Conservation (phyloP, 148 eudicot species). For the Spergularia bocconei region DNA sequence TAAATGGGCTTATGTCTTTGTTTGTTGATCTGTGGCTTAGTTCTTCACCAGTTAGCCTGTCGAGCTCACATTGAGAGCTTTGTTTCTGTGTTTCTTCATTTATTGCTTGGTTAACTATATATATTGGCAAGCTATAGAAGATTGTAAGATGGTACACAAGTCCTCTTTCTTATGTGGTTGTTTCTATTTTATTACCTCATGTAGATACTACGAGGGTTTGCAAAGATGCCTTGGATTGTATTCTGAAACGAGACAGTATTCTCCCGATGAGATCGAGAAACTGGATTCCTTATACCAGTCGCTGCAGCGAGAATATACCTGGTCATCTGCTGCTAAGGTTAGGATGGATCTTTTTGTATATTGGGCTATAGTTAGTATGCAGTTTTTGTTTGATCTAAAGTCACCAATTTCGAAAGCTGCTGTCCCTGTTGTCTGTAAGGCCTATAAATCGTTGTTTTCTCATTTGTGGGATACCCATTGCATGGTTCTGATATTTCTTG, state of each 20-base stretch:
- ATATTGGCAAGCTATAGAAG: not conserved
- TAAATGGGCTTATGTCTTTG: too few relatives aligned
- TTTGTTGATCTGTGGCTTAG: too few relatives aligned
- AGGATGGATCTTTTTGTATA: not conserved
- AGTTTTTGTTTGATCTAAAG: not conserved
- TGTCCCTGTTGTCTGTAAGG: not conserved
- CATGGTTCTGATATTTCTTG: not conserved
- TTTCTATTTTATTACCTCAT: not conserved
- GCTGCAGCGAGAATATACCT: conserved; percentile 66
- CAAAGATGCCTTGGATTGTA: conserved; percentile 81
- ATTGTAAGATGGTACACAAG: not conserved
- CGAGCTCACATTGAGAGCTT: too few relatives aligned
- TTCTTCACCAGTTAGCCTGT: too few relatives aligned
- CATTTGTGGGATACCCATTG: conserved; percentile 2
- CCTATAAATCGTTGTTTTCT: not conserved
- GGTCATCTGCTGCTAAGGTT: conserved; percentile 98
- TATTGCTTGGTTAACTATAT: too few relatives aligned
- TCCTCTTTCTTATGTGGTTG: not conserved
- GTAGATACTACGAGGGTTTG: conserved; percentile 91
- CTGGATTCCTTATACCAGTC: conserved; percentile 76
- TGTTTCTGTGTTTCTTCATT: too few relatives aligned
- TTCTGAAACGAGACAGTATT: conserved; percentile 56
- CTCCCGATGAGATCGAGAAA: conserved; percentile 60
- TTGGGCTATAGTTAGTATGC: not conserved
- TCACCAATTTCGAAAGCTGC: not conserved